Base-by-base conservation (phyloP, 2,329 filamentous ascomycete genomes). In the Phoma herbarum region DNA sequence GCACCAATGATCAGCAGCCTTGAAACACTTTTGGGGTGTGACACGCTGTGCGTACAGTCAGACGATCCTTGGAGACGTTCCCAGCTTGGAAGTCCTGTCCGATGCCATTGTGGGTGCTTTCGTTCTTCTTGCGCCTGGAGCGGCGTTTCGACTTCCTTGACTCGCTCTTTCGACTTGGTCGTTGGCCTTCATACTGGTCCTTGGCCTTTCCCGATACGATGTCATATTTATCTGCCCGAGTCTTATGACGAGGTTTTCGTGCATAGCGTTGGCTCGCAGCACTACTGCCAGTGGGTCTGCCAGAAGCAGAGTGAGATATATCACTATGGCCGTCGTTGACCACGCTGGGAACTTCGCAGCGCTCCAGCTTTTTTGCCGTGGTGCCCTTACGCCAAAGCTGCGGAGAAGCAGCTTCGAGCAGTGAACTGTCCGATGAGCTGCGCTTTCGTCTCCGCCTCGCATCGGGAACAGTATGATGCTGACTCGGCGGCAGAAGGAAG, bases 171-270 rank as follows among this genome's bases (percentile, higher is more conserved):
- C 54, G 54, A 28, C 45, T 54, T 33, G 60, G 62, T 51, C 62
- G 59, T 52, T 51, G 53, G 60, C 65, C 64, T 50, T 52, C 63
- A 18, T 65, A 63, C 62, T 61, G 66, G 65, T 75, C 69, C 59
- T 68, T 69, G 28, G 58, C 59, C 52, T 59, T 63, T 55, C 68
- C 69, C 31, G 57, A 48, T 58, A 78, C 78, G 22, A 74, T 69
- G 37, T 78, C 76, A 62, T 84, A 84, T 54, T 74, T 76, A 57
- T 83, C 81, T 39, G 74, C 71, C 35, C 76, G 79, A 23, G 80
- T 83, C 69, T 80, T 83, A 69, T 77, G 77, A 53, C 82, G 77
- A 62, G 79, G 72, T 58, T 74, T 78, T 56, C 77, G 78, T 65
- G 77, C 74, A 69, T 81, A 84, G 9, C 56, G 64, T 41, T 70